Evolutionary conservation across 495 filamentous ascomycete species (phyloP), one percentile per base, ranked within the genome.

Genomic region (Xanthoparmelia taractica): DNA sequence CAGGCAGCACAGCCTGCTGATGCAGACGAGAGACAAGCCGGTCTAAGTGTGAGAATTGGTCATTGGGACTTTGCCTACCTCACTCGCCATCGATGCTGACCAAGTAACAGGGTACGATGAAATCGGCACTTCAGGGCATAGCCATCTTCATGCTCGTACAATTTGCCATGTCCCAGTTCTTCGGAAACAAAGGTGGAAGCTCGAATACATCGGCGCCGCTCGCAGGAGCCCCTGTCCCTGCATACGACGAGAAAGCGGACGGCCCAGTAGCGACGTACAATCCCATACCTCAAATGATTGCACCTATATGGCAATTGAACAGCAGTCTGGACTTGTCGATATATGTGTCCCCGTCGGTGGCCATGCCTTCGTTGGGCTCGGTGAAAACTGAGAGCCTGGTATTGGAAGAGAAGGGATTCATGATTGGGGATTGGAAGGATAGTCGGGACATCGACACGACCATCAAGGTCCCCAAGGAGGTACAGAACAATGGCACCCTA

Each of bases 401-500:
- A 50, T 72, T 95, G 57, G 75, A 88, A 58, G 94, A 97, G 81
- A 87, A 85, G 71, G 78, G 81, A 57, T 96, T 96, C 73, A 83
- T 78, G n/a, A 72, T 96, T 34, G 90, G 89, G 12, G 86, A 94
- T 71, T 92, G 81, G 69, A 85, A 82, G 48, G 94, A 98, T 65
- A 87, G 79, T 64, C 83, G 95, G 31, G 82, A 86, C 59, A 83
- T 90, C 47, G 85, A 91, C 56, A 89, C 88, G n/a, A 83, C 77
- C 45, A 89, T 97, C 70, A 73, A 79, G 36, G 83, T 97, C 12
- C 93, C 94, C 4, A 80, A 81, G 65, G 76, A 83, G 34, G 92
- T 95, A 3, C 91, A 97, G 74, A 82, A 91, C 61, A 97, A 97
- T 71, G 92, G 90, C 40, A 96, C 94, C 1, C 79, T 97, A 17